Base-by-base conservation (phyloP, 805 yeast species). In the Barnettozyma sp. region DNA sequence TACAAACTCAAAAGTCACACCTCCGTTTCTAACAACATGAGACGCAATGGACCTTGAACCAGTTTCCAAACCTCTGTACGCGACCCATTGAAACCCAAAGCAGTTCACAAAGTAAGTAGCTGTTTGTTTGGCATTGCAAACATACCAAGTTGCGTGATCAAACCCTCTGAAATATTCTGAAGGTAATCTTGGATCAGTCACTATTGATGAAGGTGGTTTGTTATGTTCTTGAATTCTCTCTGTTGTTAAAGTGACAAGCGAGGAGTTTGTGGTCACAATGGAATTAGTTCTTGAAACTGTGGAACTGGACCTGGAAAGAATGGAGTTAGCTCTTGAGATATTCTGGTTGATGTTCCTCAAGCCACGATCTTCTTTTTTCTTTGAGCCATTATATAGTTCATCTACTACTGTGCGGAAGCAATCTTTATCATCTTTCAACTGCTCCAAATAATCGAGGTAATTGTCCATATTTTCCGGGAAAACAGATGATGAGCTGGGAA, bases 101-200 rank as follows among this genome's bases (percentile, higher is more conserved):
- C 70, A 58, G 12, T 63, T 49, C 30, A 72, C 65, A 39, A 78
- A 72, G 50, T 68, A 71, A 16, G 58, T 52, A 1, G 94, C 78
- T 30, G 75, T 62, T 41, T 73, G 74, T 41, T 73, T 76, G 17
- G 90, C 82, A 44, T 82, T 82, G n/a, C 84, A 71, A 10, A 78
- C 81, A 41, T 78, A 80, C 66, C 81, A 73, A 11, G 81, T 78
- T 4, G 82, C 65, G 48, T 78, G 79, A 57, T 73, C 78, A 50
- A 78, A 82, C n/a, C 70, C 73, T 33, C 41, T 41, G 34, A 52
- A 50, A 3, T 22, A 19, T 6, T 8, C 22, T n/a, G 42, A 21
- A 8, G 40, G 28, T 6, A 17, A 8, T 2, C 18, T 25, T 14
- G 16, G 23, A 6, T 19, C n/a, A n/a, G n/a, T n/a, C n/a, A n/a